These are phyloP conservation scores for Trichoderma atroviride DNA, from an alignment of 2,329 filamentous ascomycete genomes.

Conservation along the genomic window DNA sequence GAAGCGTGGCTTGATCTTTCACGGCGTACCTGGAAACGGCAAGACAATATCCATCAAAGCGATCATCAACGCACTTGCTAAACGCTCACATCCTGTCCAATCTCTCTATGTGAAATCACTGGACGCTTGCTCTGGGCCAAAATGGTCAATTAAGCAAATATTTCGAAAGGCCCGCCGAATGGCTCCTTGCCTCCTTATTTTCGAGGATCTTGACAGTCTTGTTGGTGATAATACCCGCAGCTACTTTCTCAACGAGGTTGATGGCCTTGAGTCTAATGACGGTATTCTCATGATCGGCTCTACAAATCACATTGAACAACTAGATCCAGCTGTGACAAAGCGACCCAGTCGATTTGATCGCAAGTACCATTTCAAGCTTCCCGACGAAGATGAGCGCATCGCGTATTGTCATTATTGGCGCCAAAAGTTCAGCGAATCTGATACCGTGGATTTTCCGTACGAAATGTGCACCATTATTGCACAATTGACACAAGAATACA, in stretches of 20 bases:
- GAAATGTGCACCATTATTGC: not conserved
- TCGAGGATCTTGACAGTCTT: not conserved
- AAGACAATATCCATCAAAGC: not conserved
- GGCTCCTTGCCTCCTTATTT: not conserved
- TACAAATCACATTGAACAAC: not conserved
- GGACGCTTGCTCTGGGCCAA: not conserved
- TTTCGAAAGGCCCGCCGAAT: not conserved
- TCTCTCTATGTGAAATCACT: not conserved
- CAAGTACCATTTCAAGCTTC: not conserved
- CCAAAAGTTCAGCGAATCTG: not conserved
- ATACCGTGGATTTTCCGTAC: not conserved
- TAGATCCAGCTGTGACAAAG: not conserved
- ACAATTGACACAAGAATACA: not conserved
- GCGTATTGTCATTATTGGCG: not conserved
- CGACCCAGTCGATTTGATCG: not conserved
- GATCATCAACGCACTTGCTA: not conserved
- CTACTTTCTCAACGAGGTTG: not conserved
- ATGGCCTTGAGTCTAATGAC: not conserved
- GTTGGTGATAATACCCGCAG: not conserved
- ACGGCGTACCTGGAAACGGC: not conserved
- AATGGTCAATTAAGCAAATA: not conserved
- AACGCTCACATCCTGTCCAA: not conserved
- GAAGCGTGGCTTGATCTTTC: not conserved
- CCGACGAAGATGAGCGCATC: not conserved
- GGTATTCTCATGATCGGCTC: not conserved